Evolutionary conservation across 2,329 filamentous ascomycete genomes (phyloP).

Genomic region (Talaromyces sp.): DNA sequence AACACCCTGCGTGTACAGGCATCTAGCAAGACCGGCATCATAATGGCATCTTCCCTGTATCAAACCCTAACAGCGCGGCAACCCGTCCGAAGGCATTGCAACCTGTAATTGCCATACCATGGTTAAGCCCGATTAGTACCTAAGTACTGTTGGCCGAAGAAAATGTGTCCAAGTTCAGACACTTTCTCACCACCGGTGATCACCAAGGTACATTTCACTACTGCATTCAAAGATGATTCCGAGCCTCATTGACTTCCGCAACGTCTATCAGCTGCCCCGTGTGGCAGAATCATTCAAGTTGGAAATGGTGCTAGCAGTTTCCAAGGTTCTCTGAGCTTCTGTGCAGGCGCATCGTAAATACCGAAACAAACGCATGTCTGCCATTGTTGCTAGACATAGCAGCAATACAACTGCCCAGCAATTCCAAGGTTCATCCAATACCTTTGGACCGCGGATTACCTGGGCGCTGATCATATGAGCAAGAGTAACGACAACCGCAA

Average conservation of each 20-base stretch:
- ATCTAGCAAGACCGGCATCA: neutral
- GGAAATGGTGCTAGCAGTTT: too few species aligned
- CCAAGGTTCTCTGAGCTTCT: too few species aligned
- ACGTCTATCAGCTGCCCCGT: neutral
- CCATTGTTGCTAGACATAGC: too few species aligned
- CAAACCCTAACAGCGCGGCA: neutral
- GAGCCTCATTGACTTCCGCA: neutral
- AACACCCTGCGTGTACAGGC: slow-evolving; percentile 47
- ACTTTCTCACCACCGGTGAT: neutral
- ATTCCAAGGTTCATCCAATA: too few species aligned
- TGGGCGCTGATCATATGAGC: too few species aligned
- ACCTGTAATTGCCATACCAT: neutral
- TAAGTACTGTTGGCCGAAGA: neutral
- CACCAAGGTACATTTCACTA: neutral
- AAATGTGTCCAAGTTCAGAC: neutral
- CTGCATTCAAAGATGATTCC: neutral
- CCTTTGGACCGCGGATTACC: too few species aligned
- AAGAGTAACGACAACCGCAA: too few species aligned
- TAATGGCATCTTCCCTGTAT: neutral
- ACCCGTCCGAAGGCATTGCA: neutral
- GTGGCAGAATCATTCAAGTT: too few species aligned
- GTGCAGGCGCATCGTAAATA: too few species aligned
- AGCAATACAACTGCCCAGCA: too few species aligned
- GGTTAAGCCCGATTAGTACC: neutral
- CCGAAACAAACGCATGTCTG: too few species aligned